Evolutionary conservation across 176 grass and related monocot genomes (phyloP).

Genomic region (Typha latifolia): DNA sequence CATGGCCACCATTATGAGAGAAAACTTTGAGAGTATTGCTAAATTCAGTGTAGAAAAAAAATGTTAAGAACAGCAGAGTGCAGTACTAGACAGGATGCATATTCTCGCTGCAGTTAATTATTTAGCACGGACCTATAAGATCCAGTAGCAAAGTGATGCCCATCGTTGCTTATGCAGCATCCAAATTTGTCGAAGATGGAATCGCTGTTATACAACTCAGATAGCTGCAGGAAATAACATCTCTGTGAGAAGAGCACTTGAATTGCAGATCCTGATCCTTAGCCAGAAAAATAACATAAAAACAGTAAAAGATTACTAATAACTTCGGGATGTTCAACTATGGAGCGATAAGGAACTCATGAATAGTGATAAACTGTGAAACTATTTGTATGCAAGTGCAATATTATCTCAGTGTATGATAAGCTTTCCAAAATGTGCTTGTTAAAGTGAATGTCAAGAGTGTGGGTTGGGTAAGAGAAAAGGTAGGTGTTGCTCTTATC

Average conservation of each 20-base stretch:
- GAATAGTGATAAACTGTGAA: too few relatives aligned
- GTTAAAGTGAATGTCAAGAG: too few relatives aligned
- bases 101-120: not conserved
- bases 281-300: too few relatives aligned
- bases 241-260: not conserved
- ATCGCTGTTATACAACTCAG: slow-evolving; percentile 16
- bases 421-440: too few relatives aligned
- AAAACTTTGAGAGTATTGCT: slow-evolving; percentile 27
- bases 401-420: too few relatives aligned
- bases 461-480: too few relatives aligned
- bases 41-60: not conserved
- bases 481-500: too few relatives aligned
- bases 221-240: slow-evolving; percentile 13
- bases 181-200: slow-evolving; percentile 26
- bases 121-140: slow-evolving; percentile 11
- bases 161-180: slow-evolving; percentile 20
- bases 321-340: too few relatives aligned
- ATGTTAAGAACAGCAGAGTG: not conserved
- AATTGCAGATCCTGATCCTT: not conserved
- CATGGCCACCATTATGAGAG: not conserved
- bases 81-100: too few relatives aligned
- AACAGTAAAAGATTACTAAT: too few relatives aligned
- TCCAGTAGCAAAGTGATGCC: slow-evolving; percentile 9
- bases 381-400: too few relatives aligned
- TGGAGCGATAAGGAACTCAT: too few relatives aligned